Base-by-base conservation (phyloP, 2,329 filamentous ascomycete genomes). In the Aspergillus aculeatus region DNA sequence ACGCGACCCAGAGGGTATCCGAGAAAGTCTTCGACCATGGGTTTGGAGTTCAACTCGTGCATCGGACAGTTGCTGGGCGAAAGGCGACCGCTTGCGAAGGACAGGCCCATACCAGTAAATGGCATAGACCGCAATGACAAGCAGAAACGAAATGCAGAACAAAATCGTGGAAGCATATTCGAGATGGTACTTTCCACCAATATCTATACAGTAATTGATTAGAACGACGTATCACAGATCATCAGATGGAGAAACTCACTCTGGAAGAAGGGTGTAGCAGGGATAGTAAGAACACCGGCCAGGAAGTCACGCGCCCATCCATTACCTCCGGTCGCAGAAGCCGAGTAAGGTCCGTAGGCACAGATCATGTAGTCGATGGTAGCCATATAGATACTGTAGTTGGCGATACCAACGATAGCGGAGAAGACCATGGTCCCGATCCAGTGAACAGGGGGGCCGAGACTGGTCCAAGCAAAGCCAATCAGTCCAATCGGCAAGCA, bases 361-460 rank as follows among this genome's bases (percentile, higher is more conserved):
- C 83, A 86, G 59, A 88, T 85, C 82, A 87, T 86, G 71, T 88
- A 88, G 68, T 88, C 86, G 64, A 89, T 87, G 2, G 85, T 87
- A 7, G 85, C 83, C 81, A 87, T 86, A 73, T 89, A 88, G 54
- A 87, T 87, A 16, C 77, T 74, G 60, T 81, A 83, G 66, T 89
- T 89, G 44, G 86, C 86, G 51, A 89, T 83, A 26, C 85, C 86
- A 41, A 89, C 83, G 38, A 87, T 75, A 5, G 79, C 74, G 2
- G 82, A 81, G 66, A 86, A 87, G 50, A 88, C 74, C 80, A 88
- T 84, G 1, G 84, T 82, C 0, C 78, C 82, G 35, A 87, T 85
- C 86, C 87, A 89, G 62, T 83, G 85, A 11, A 83, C 76, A 0
- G 78, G 73, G 0, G 84, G 84, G 1, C 84, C 84, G 10, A 83